Evolutionary conservation across 2,329 filamentous ascomycete species (phyloP).

Genomic region (Thelonectria olida): DNA sequence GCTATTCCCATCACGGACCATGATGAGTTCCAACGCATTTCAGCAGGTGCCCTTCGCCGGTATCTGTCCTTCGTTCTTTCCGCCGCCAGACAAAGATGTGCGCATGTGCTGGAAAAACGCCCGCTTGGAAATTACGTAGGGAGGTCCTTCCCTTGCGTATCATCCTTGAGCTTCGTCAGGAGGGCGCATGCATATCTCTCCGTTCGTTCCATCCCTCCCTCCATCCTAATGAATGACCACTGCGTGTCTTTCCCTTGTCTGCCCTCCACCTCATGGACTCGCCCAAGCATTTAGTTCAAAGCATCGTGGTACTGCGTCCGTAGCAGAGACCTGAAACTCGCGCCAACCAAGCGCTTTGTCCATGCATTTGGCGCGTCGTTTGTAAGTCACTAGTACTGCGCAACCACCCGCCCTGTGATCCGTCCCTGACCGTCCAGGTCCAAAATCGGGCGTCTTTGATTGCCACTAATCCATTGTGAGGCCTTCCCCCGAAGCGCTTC

Average conservation of each 20-base stretch:
- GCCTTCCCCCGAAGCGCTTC: conserved; percentile 2
- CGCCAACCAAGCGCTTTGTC: neutral
- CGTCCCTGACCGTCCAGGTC: neutral
- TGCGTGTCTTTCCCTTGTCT: neutral
- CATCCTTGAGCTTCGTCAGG: neutral
- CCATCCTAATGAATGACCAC: too few relatives aligned
- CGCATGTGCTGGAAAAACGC: neutral
- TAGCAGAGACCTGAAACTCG: conserved; percentile 11
- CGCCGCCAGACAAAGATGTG: neutral
- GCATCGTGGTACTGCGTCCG: neutral
- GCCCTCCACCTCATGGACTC: neutral
- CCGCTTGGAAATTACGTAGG: neutral
- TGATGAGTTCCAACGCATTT: conserved; percentile 12
- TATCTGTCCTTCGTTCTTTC: neutral
- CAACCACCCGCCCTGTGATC: neutral
- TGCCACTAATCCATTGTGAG: conserved; percentile 2
- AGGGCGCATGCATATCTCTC: neutral
- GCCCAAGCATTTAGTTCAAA: neutral
- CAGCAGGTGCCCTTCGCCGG: neutral
- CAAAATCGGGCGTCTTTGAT: neutral
- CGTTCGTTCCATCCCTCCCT: neutral
- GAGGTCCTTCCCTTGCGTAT: neutral
- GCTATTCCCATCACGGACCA: conserved; percentile 2
- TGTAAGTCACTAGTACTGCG: conserved; percentile 2
- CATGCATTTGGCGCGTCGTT: neutral